Base-by-base conservation (phyloP, 2,329 filamentous ascomycete species). In the Fusarium pininemorale region DNA sequence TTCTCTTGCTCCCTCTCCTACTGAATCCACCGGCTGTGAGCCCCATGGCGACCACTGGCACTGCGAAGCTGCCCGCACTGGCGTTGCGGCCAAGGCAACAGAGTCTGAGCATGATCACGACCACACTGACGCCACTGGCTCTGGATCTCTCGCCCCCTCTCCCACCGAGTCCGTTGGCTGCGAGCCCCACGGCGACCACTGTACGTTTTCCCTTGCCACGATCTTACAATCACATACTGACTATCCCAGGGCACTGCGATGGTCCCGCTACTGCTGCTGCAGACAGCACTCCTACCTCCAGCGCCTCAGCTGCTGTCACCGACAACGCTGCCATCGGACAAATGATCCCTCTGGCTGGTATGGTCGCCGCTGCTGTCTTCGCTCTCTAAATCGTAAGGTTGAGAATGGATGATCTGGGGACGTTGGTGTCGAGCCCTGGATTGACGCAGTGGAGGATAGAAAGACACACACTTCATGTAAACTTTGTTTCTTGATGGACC, bases 111-210 rank as follows among this genome's bases (percentile, higher is more conserved):
- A 63, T 24, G 73, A 76, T 16, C 51, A 54, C 7, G 47, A 50
- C 15, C 47, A 50, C 11, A 8, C 9, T 8, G 11, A 50, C 22
- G 47, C 47, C 28, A 50, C 47, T 7, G 47, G 15, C 28, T 14
- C 47, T n/a, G 47, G 15, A 1, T 55, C 67, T 11, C 50, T 66
- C 0, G 45, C 42, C 14, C 66, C 76, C 11, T 74, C 69, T 41
- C 76, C 76, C 14, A 78, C 76, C 44, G 76, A 77, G 64, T 78
- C 76, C 2, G 44, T 69, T 9, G 76, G 76, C 10, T 78, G 76
- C 1, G 69, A 76, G 9, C 60, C 75, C 47, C 75, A 78, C 28
- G 75, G 76, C 14, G 76, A 78, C 59, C 76, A 78, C 72, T 78
- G 70, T 74, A 61, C 18, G 57, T 63, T 20, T 24, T 5, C 4